Percentiles rank a stretch among this genome's conserved stretches.
These are phyloP conservation scores for Neurospora sp. DNA, from an alignment of 2,329 filamentous ascomycete genomes.

Conservation along the genomic window DNA sequence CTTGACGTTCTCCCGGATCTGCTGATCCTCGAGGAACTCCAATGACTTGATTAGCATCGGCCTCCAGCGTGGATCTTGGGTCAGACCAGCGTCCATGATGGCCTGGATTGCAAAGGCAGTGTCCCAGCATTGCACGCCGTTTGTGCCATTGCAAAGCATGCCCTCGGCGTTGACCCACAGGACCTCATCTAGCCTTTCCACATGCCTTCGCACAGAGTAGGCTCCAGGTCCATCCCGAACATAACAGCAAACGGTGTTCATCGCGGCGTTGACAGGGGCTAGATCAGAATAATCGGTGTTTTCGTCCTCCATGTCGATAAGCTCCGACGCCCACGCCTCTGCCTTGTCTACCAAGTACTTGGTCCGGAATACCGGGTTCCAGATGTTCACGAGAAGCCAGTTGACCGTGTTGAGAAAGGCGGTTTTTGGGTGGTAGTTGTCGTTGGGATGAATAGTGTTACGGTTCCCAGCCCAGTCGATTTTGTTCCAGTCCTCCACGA, in stretches of 20 bases:
- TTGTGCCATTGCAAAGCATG: constrained; percentile 91
- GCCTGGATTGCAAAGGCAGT: constrained; percentile 84
- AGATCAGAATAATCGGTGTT: constrained; percentile 84
- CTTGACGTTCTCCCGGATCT: constrained; percentile 73
- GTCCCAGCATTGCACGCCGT: constrained; percentile 97
- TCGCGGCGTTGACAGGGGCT: constrained; percentile 78
- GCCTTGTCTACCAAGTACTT: constrained; percentile 57
- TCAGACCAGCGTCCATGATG: constrained; percentile 66
- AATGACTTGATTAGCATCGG: constrained; percentile 78
- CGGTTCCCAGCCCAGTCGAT: constrained; percentile 72
- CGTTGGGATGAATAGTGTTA: constrained; percentile 67
- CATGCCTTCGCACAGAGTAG: constrained; percentile 61
- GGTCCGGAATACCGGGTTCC: constrained; percentile 66
- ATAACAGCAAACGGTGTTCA: constrained; percentile 85
- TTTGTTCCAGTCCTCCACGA: constrained; percentile 62
- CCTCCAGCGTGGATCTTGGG: constrained; percentile 65
- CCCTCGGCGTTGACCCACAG: constrained; percentile 89
- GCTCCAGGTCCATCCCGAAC: constrained; percentile 72
- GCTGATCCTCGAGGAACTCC: constrained; percentile 79
- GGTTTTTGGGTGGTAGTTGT: constrained; percentile 91
- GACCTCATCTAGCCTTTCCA: constrained; percentile 74
- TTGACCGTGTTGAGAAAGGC: constrained; percentile 73
- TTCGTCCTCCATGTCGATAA: constrained; percentile 83
- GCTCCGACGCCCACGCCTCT: constrained; percentile 70
- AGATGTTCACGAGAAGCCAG: constrained; percentile 68